Conservation (phyloP, 2,329 filamentous ascomycete genomes). For the Ceratocystis eucalypticola region DNA sequence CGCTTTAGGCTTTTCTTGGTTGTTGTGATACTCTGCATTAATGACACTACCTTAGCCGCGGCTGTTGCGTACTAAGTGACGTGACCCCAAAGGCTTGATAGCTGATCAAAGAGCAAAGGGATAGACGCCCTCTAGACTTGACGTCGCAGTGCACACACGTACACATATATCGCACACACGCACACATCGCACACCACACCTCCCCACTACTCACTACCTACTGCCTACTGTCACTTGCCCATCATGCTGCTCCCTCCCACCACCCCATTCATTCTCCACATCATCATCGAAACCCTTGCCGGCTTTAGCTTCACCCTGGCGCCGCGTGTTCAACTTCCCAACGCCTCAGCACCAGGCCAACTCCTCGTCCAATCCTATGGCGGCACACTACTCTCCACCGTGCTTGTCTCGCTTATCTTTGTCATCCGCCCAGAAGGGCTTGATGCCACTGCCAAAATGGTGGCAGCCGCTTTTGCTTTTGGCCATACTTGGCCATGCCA, state of each 20-base stretch:
- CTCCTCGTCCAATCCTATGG: slow-evolving; percentile 37
- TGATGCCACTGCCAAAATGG: slow-evolving; percentile 25
- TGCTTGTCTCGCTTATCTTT: slow-evolving; percentile 31
- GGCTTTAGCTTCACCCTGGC: slow-evolving; percentile 34
- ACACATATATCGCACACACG: neutral
- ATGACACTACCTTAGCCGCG: neutral
- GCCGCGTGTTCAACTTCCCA: slow-evolving; percentile 32
- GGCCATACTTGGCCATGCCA: slow-evolving; percentile 38
- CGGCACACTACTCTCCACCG: slow-evolving; percentile 34
- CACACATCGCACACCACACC: neutral
- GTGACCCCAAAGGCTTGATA: too few relatives aligned
- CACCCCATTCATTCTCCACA: slow-evolving; percentile 29
- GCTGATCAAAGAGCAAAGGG: too few relatives aligned
- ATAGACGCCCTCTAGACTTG: neutral
- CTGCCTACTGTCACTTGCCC: neutral
- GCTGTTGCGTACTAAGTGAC: neutral
- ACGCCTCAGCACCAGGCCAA: slow-evolving; percentile 28
- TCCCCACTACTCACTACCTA: neutral
- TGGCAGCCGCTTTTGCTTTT: slow-evolving; percentile 32
- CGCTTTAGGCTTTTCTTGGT: neutral
- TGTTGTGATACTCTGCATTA: neutral
- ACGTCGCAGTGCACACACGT: neutral
- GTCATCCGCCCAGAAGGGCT: slow-evolving; percentile 24
- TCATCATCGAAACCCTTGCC: slow-evolving; percentile 31
- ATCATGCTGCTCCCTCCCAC: slow-evolving; percentile 20